phyloP scores from a whole-genome alignment of 768 basidiomycete species.

The Rubroboletus pulcherrimus region DNA sequence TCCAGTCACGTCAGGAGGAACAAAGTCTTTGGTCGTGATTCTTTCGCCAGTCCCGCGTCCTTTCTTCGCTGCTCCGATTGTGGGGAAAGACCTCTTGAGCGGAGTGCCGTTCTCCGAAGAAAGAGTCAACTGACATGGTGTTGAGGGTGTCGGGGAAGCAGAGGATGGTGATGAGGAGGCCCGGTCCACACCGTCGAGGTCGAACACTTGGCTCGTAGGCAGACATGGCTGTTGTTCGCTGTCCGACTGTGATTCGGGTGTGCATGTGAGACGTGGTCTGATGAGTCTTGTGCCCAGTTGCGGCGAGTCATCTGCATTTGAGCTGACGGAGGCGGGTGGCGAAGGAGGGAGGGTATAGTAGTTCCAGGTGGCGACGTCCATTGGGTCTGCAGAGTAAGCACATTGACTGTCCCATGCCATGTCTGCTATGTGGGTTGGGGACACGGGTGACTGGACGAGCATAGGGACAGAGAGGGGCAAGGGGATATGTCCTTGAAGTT shows the following conservation, averaged over 20 bases:
- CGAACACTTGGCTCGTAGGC: conserved; percentile 72
- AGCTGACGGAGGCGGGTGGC: conserved; percentile 45
- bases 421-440: conserved; percentile 37
- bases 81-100: conserved; percentile 42
- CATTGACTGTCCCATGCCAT: conserved; percentile 46
- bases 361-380: conserved; percentile 43
- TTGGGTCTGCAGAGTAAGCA: conserved; percentile 32
- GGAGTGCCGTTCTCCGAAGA: conserved; percentile 31
- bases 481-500: conserved; percentile 20
- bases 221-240: conserved; percentile 53
- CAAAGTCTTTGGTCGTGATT: conserved; percentile 72
- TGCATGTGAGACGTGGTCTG: conserved; percentile 41
- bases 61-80: conserved; percentile 43
- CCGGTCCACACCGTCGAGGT: conserved; percentile 35
- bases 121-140: conserved; percentile 33
- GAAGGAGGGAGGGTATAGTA: conserved; percentile 50
- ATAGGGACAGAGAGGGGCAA: conserved; percentile 10
- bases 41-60: conserved; percentile 45
- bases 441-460: conserved; percentile 12
- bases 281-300: conserved; percentile 44
- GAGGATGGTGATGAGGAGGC: conserved; percentile 34
- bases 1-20: conserved; percentile 85
- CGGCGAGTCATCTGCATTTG: conserved; percentile 44
- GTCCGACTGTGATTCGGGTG: conserved; percentile 42
- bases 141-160: conserved; percentile 27